Percentiles rank a stretch among this genome's conserved stretches.
phyloP scores from a whole-genome alignment of 2,329 filamentous ascomycete species.

The Talaromyces sp. region DNA sequence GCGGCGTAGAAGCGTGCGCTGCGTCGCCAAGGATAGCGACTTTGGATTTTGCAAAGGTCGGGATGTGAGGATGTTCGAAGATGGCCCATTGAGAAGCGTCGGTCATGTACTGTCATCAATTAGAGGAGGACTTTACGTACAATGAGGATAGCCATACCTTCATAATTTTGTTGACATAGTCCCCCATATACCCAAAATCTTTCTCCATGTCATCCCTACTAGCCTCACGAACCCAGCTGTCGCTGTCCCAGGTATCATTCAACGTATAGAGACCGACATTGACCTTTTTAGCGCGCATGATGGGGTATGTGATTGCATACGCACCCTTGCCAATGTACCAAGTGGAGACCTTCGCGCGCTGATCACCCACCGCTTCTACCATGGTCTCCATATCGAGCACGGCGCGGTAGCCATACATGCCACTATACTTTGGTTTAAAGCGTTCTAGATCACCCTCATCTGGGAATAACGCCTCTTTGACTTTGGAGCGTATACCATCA shows the following conservation, averaged over 20 bases:
- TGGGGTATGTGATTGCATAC: constrained; percentile 35
- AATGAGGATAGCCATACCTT: constrained; percentile 23
- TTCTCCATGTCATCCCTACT: constrained; percentile 29
- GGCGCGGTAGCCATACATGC: constrained; percentile 36
- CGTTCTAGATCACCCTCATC: constrained; percentile 17
- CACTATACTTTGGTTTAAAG: constrained; percentile 29
- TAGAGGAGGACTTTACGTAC: neutral
- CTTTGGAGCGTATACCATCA: constrained; percentile 35
- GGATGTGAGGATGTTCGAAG: constrained; percentile 33
- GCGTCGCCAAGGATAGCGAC: constrained; percentile 38
- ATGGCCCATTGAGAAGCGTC: constrained; percentile 35
- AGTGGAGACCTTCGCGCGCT: constrained; percentile 29
- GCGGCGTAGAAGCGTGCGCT: constrained; percentile 39
- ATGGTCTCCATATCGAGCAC: constrained; percentile 36
- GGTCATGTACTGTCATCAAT: constrained; percentile 8
- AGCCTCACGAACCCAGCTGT: constrained; percentile 31
- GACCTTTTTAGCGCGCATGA: constrained; percentile 32
- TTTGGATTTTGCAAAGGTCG: constrained; percentile 29
- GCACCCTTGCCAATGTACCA: constrained; percentile 31
- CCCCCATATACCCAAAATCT: constrained; percentile 30
- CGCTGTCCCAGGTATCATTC: constrained; percentile 28
- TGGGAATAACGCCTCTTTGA: constrained; percentile 29
- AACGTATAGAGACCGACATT: constrained; percentile 33
- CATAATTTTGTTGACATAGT: constrained; percentile 27
- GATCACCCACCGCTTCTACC: constrained; percentile 33